Base-by-base conservation (phyloP, 1,139 yeast species). In the Protomyces gravidus region DNA sequence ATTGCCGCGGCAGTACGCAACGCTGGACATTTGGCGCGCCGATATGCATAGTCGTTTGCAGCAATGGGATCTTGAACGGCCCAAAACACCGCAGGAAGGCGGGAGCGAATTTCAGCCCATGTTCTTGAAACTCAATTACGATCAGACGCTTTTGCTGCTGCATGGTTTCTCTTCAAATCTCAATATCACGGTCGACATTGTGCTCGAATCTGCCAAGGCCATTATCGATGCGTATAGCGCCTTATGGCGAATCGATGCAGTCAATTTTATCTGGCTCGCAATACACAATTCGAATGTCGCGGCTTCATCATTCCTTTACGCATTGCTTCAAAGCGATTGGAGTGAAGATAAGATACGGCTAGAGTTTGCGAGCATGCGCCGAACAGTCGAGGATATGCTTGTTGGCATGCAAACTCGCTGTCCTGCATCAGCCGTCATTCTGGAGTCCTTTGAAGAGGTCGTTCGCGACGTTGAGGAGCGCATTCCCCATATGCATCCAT, bases 261-360 rank as follows among this genome's bases (percentile, higher is more conserved):
- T 89, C 63, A 89, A 89, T 70, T 89, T 86, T 71, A 88, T 96
- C 0, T 89, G 96, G 96, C 92, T 90, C 0, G 95, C 95, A 0
- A 92, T 89, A 1, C 95, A 89, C 70, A 89, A 88, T 70, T 74
- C 88, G 60, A 88, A 88, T 69, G 85, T 86, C 85, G 92, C 96
- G 0, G 95, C 51, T 3, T 42, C 52, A 27, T 47, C 53, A 27
- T 55, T 39, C 33, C 50, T 55, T 19, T 55, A 55, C 42, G 59
- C 59, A 3, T 32, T 47, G 25, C 19, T 48, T 17, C 53, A 55
- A 19, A 36, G 42, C 25, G 23, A 36, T 17, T 39, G 46, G n/a
- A 28, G 28, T 13, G 33, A 26, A 13, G 36, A 27, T 15, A 13
- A 9, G 25, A 27, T 33, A 9, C 27, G 33, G 26, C 39, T n/a